Conservation (phyloP, 164 flowering plant genomes). For the Annona cherimola region DNA sequence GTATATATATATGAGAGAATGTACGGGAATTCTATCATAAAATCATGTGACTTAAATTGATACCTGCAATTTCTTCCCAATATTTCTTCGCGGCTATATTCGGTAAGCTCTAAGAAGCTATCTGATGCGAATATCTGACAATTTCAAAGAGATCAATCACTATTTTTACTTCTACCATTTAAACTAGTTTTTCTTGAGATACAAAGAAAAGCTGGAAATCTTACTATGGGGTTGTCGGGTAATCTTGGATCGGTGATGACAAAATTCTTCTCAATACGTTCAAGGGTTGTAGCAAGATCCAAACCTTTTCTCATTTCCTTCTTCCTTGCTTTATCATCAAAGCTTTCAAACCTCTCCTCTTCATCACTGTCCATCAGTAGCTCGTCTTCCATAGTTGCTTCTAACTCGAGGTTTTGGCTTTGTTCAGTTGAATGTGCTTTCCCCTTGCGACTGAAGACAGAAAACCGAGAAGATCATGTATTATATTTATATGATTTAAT, state of each 20-base stretch:
- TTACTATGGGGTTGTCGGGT: conserved; percentile 98
- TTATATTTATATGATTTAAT: no score
- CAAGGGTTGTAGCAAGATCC: conserved; percentile 95
- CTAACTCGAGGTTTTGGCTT: conserved; percentile 13
- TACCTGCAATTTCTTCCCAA: conserved; percentile 98
- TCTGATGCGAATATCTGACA: conserved; percentile 94
- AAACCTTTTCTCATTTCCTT: conserved; percentile 95
- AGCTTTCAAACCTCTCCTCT: conserved; percentile 53
- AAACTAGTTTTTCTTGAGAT: not conserved
- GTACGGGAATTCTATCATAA: no score
- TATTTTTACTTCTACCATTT: not conserved
- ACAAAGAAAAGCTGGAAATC: conserved; percentile 14
- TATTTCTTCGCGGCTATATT: conserved; percentile 95
- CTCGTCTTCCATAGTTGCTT: conserved; percentile 20
- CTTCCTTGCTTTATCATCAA: conserved; percentile 66
- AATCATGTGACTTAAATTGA: no score
- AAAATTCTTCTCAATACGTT: conserved; percentile 97
- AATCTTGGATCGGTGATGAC: conserved; percentile 98
- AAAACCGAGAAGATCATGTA: not conserved
- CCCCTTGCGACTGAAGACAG: conserved; percentile 39
- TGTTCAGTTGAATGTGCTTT: conserved; percentile 36
- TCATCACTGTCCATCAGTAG: conserved; percentile 39
- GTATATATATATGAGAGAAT: no score
- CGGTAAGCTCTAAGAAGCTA: conserved; percentile 97
- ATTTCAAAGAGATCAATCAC: not conserved